Conservation (phyloP, 1,284 basidiomycete species). For the Papiliotrema laurentii region DNA sequence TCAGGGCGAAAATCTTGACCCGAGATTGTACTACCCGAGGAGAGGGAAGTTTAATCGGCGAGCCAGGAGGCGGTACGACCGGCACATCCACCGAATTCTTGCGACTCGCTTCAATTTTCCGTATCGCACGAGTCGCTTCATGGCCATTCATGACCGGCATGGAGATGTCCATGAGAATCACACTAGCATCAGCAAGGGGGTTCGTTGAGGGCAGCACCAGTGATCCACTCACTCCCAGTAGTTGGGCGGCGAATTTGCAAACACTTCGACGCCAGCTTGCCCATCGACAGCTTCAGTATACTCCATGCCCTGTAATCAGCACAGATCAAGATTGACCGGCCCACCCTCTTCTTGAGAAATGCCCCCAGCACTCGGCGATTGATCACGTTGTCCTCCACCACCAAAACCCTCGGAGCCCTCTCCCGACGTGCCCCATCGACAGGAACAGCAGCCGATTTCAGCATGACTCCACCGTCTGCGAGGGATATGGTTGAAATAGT, state of each 20-base stretch:
- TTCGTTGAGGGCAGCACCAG: neutral
- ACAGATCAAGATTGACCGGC: constrained; percentile 22
- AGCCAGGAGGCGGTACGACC: neutral
- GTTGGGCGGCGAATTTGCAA: constrained; percentile 59
- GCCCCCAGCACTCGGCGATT: constrained; percentile 57
- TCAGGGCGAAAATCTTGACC: constrained; percentile 76
- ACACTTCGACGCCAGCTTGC: constrained; percentile 73
- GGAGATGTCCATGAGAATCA: constrained; percentile 81
- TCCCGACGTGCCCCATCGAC: constrained; percentile 38
- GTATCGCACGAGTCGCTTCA: constrained; percentile 76
- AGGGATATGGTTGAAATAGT: constrained; percentile 49
- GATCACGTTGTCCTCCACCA: constrained; percentile 76
- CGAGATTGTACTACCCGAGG: constrained; percentile 28
- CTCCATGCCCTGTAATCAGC: constrained; percentile 61
- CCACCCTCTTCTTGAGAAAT: constrained; percentile 70
- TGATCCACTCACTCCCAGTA: constrained; percentile 58
- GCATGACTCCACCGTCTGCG: constrained; percentile 52
- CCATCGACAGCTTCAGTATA: constrained; percentile 78
- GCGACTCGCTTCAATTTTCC: constrained; percentile 65
- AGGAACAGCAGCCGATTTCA: constrained; percentile 46
- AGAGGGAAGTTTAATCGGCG: constrained; percentile 35
- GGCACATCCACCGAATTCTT: constrained; percentile 22
- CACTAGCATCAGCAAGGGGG: constrained; percentile 49
- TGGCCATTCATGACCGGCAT: constrained; percentile 91
- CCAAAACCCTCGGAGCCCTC: constrained; percentile 60